phyloP scores from a whole-genome alignment of 805 yeast genomes.

The Yarrowia sp. region DNA sequence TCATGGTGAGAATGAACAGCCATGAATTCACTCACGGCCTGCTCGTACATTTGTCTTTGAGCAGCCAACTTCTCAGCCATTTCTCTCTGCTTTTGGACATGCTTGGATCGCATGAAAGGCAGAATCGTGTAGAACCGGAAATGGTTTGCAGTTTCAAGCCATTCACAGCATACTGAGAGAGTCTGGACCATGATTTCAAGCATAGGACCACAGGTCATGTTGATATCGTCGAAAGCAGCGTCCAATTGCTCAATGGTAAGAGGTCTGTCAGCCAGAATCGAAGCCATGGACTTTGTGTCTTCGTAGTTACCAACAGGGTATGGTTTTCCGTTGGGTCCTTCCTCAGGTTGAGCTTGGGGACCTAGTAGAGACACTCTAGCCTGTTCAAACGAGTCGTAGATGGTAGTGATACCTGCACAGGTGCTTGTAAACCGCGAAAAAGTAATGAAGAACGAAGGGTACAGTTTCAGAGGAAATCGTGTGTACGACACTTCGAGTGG shows the following conservation, averaged over 20 bases:
- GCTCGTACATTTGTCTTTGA: not conserved
- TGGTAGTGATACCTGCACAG: slow-evolving; percentile 4
- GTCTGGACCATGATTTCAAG: not conserved
- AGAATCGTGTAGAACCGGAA: slow-evolving; percentile 8
- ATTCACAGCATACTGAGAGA: not conserved
- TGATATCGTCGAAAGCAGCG: not conserved
- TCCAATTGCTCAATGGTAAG: not conserved
- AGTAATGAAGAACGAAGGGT: slow-evolving; percentile 6
- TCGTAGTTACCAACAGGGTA: not conserved
- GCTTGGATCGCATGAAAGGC: not conserved
- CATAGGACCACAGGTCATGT: not conserved
- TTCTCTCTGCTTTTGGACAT: not conserved
- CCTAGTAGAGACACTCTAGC: not conserved
- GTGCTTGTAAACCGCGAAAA: slow-evolving; percentile 4
- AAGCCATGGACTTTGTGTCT: not conserved
- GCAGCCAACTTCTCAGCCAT: not conserved
- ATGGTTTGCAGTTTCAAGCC: slow-evolving; percentile 9
- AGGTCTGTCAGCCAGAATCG: not conserved
- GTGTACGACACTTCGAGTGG: slow-evolving; percentile 5
- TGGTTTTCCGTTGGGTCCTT: not conserved
- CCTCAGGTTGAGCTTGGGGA: not conserved
- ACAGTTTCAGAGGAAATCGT: not conserved
- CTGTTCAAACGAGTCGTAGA: slow-evolving; percentile 5
- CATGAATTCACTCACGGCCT: not conserved
- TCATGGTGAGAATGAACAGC: not conserved